phyloP scores from a whole-genome alignment of 2,329 filamentous ascomycete species.

The Neoscytalidium dimidiatum region DNA sequence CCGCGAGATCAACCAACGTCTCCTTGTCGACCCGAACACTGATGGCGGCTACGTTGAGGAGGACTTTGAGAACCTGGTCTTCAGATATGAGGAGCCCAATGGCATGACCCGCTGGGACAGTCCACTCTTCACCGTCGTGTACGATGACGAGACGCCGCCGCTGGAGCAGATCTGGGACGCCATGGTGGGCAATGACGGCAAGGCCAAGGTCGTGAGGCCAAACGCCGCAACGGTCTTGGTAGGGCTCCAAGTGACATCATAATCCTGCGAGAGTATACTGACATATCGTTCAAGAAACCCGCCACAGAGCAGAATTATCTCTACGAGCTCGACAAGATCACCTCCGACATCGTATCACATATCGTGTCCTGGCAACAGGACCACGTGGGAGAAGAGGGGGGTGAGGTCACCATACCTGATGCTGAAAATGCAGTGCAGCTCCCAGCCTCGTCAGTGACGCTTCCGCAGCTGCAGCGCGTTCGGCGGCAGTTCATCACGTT shows the following conservation, averaged over 20 bases:
- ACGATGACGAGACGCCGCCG: constrained; percentile 70
- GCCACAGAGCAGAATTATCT: constrained; percentile 70
- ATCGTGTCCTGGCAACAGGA: constrained; percentile 69
- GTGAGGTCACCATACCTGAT: constrained; percentile 56
- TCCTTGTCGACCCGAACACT: constrained; percentile 47
- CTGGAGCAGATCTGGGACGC: constrained; percentile 75
- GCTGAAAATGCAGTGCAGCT: constrained; percentile 64
- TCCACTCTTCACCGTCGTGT: constrained; percentile 76
- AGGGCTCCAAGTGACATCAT: constrained; percentile 16
- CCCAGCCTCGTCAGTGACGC: constrained; percentile 64
- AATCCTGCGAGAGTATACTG: not conserved
- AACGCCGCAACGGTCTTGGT: constrained; percentile 73
- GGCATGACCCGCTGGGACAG: constrained; percentile 84
- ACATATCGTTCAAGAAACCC: constrained; percentile 48
- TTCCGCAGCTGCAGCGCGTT: constrained; percentile 76
- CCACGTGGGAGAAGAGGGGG: constrained; percentile 63
- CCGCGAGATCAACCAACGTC: constrained; percentile 60
- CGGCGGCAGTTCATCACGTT: constrained; percentile 75
- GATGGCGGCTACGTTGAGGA: constrained; percentile 55
- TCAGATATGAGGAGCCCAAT: constrained; percentile 84
- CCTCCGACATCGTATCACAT: constrained; percentile 71
- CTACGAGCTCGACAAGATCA: constrained; percentile 76
- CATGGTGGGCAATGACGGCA: constrained; percentile 61
- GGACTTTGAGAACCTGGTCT: constrained; percentile 78
- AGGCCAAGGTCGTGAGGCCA: constrained; percentile 67